Percentiles rank a stretch among this genome's conserved stretches.
Evolutionary conservation across 2,329 filamentous ascomycete genomes (phyloP).

Genomic region (Fusarium subtropicale): DNA sequence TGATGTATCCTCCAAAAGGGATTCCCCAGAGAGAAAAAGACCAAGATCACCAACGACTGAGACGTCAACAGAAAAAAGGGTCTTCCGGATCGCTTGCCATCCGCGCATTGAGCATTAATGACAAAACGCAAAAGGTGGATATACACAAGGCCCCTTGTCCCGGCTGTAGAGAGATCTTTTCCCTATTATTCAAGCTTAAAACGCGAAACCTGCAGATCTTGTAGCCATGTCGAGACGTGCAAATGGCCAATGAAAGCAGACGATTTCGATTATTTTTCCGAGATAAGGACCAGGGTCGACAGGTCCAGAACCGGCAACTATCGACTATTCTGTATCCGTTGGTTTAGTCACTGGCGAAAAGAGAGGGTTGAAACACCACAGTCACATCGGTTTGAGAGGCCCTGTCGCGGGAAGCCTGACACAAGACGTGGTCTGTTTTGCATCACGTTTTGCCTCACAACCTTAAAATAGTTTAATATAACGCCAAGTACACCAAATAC

Average conservation of each 20-base stretch:
- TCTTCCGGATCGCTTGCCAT: conserved; percentile 1
- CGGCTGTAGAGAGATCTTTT: background rate
- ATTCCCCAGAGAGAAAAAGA: background rate
- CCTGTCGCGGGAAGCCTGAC: conserved; percentile 3
- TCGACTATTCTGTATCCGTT: background rate
- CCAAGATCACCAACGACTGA: background rate
- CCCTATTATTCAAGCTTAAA: conserved; percentile 5
- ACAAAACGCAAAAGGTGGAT: conserved; percentile 14
- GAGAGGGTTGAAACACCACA: conserved; percentile 8
- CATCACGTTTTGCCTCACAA: conserved; percentile 9
- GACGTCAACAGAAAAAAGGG: background rate
- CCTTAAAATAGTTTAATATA: conserved; percentile 36
- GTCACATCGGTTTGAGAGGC: conserved; percentile 14
- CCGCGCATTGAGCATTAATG: conserved; percentile 14
- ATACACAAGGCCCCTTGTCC: background rate
- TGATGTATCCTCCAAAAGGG: background rate
- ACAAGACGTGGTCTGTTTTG: conserved; percentile 21
- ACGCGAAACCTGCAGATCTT: conserved; percentile 1
- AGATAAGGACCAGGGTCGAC: conserved; percentile 1
- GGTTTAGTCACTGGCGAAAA: background rate
- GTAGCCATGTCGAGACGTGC: background rate
- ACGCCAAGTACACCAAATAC: conserved; percentile 7
- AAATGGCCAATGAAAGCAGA: background rate
- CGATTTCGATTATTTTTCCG: conserved; percentile 1
- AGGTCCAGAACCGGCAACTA: background rate